phyloP scores from a whole-genome alignment of 768 basidiomycete species.

The Phaeotremella skinneri region DNA sequence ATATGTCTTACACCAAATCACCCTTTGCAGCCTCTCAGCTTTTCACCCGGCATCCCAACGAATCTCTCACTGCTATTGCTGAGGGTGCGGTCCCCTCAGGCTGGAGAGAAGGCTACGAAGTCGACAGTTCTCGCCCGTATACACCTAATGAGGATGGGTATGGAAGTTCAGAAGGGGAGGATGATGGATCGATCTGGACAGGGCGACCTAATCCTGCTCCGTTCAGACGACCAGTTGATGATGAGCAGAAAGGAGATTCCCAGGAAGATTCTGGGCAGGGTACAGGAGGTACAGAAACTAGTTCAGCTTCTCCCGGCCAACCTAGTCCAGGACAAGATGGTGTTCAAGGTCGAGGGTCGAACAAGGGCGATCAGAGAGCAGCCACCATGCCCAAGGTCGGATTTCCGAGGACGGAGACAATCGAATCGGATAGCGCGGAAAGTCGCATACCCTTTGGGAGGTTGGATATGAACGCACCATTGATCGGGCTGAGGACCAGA shows the following conservation, averaged over 20 bases:
- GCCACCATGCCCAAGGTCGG: constrained; percentile 13
- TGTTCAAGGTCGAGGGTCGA: constrained; percentile 3
- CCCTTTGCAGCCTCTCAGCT: constrained; percentile 84
- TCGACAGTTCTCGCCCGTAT: constrained; percentile 18
- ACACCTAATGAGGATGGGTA: constrained; percentile 23
- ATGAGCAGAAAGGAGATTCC: constrained; percentile 43
- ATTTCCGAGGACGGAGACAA: constrained; percentile 36
- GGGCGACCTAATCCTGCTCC: constrained; percentile 47
- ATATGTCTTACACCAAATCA: constrained; percentile 65
- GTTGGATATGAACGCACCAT: constrained; percentile 31
- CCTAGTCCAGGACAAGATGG: constrained; percentile 10
- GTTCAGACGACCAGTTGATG: constrained; percentile 52
- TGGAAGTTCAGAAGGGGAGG: constrained; percentile 34
- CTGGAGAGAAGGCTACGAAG: constrained; percentile 17
- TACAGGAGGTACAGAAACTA: neutral
- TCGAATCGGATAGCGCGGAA: constrained; percentile 33
- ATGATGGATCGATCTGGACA: constrained; percentile 36
- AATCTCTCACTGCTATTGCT: constrained; percentile 36
- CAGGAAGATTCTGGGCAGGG: neutral
- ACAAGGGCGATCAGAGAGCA: neutral
- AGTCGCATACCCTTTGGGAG: constrained; percentile 19
- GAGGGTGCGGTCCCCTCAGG: constrained; percentile 26
- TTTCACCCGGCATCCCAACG: constrained; percentile 58
- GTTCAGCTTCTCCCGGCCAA: neutral
- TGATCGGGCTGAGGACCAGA: constrained; percentile 38